phyloP scores from a whole-genome alignment of 129 eudicot genomes.

The Daucus carota region DNA sequence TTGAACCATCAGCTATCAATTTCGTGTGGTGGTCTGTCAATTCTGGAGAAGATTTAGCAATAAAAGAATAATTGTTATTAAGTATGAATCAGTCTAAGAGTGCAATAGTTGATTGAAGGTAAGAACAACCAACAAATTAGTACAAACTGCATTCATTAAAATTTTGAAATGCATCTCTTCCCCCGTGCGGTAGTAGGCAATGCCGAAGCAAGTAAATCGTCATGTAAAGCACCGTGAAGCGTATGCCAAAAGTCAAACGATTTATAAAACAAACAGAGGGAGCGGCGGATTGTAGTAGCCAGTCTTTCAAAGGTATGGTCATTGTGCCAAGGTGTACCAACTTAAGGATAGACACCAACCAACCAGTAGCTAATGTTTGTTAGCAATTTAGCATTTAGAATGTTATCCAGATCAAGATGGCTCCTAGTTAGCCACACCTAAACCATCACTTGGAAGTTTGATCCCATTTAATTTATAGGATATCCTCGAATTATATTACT shows the following conservation, averaged over 20 bases:
- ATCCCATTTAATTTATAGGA: neutral
- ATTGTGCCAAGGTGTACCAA: too few relatives aligned
- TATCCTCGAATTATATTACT: neutral
- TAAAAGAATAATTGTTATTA: neutral
- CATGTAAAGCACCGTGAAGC: too few relatives aligned
- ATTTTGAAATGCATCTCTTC: neutral
- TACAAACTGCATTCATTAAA: neutral
- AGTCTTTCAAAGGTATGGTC: too few relatives aligned
- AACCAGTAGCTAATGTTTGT: neutral
- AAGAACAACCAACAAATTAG: neutral
- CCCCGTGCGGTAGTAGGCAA: too few relatives aligned
- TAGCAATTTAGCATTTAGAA: neutral
- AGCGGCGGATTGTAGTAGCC: too few relatives aligned
- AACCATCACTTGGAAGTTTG: constrained; percentile 1
- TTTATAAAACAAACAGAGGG: too few relatives aligned
- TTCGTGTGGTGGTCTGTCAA: constrained; percentile 1
- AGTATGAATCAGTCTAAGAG: neutral
- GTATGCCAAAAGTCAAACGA: too few relatives aligned
- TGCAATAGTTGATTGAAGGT: neutral
- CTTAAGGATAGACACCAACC: neutral
- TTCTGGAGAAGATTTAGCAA: neutral
- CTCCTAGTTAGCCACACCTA: constrained; percentile 1
- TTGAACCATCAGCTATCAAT: constrained; percentile 3
- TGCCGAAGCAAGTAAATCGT: too few relatives aligned
- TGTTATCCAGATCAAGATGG: neutral